Evolutionary conservation across 2,329 filamentous ascomycete species (phyloP).

Genomic region (Xylariaceae sp.): DNA sequence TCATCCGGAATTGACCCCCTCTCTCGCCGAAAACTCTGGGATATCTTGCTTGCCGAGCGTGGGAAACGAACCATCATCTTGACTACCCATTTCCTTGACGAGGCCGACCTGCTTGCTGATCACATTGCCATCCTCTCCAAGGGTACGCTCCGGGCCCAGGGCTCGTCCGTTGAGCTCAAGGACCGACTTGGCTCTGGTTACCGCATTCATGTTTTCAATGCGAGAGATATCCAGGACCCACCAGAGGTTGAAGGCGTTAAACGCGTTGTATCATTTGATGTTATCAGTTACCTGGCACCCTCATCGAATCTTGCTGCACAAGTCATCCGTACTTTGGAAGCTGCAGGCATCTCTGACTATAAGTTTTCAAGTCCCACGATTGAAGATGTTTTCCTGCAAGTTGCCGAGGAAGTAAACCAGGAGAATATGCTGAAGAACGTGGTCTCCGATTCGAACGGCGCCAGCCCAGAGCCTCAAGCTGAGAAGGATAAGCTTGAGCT

Average conservation of each 20-base stretch:
- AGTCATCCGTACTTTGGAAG: constrained; percentile 66
- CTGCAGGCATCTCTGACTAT: constrained; percentile 65
- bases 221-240: constrained; percentile 42
- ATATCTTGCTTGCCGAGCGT: constrained; percentile 81
- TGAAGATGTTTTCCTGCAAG: constrained; percentile 83
- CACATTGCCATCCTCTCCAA: constrained; percentile 85
- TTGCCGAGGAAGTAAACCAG: constrained; percentile 71
- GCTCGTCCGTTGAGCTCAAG: constrained; percentile 82
- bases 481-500: constrained; percentile 47
- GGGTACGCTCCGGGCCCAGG: constrained; percentile 73
- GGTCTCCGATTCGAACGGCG: constrained; percentile 13
- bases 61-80: constrained; percentile 77
- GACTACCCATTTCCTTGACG: constrained; percentile 91
- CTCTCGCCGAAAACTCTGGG: constrained; percentile 85
- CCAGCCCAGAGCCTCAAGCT: constrained; percentile 13
- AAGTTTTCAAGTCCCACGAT: constrained; percentile 84
- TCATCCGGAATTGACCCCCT: constrained; percentile 83
- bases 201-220: constrained; percentile 67
- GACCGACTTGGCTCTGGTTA: constrained; percentile 78
- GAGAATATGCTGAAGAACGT: constrained; percentile 34
- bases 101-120: constrained; percentile 84
- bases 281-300: constrained; percentile 65
- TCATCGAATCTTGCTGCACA: constrained; percentile 65
- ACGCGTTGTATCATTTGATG: constrained; percentile 60
- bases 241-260: constrained; percentile 51